These are phyloP conservation scores for Meripilus lineatus DNA, from an alignment of 1,284 basidiomycete genomes.

Conservation along the genomic window DNA sequence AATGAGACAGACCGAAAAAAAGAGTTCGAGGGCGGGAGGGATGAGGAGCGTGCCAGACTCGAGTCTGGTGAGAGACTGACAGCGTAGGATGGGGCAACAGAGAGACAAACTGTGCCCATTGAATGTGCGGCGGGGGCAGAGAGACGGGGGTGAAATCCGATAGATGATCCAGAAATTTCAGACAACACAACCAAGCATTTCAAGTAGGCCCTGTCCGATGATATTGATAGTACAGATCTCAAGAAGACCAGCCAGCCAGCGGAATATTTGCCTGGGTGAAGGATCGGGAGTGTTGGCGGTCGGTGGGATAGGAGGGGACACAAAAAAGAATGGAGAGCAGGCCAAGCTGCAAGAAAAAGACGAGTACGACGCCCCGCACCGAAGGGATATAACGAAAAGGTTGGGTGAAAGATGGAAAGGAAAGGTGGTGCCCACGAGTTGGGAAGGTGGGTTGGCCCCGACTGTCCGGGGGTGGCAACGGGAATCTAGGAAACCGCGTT, in stretches of 20 bases:
- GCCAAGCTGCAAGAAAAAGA: conserved; percentile 30
- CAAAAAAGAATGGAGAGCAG: conserved; percentile 32
- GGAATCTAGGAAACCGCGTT: no score
- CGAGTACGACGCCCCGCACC: conserved; percentile 21
- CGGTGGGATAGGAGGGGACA: background rate
- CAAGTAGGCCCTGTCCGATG: conserved; percentile 10
- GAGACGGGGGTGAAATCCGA: no score
- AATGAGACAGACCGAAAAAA: conserved; percentile 52
- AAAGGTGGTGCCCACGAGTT: conserved; percentile 8
- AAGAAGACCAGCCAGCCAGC: background rate
- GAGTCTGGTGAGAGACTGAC: conserved; percentile 44
- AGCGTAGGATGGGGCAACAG: conserved; percentile 67
- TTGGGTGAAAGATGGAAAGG: conserved; percentile 14
- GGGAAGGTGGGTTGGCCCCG: no score
- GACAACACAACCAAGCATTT: conserved; percentile 20
- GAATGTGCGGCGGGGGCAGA: conserved; percentile 16
- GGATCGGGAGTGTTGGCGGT: conserved; percentile 13
- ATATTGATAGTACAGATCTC: background rate
- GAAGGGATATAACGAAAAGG: conserved; percentile 7
- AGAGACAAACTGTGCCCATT: conserved; percentile 57
- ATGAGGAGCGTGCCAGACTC: conserved; percentile 52
- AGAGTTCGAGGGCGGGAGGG: conserved; percentile 55
- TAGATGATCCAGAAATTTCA: conserved; percentile 12
- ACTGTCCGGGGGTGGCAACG: no score
- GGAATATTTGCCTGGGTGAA: conserved; percentile 16